Evolutionary conservation across 2,329 filamentous ascomycete genomes (phyloP).

Genomic region (Westerdykella ornata): DNA sequence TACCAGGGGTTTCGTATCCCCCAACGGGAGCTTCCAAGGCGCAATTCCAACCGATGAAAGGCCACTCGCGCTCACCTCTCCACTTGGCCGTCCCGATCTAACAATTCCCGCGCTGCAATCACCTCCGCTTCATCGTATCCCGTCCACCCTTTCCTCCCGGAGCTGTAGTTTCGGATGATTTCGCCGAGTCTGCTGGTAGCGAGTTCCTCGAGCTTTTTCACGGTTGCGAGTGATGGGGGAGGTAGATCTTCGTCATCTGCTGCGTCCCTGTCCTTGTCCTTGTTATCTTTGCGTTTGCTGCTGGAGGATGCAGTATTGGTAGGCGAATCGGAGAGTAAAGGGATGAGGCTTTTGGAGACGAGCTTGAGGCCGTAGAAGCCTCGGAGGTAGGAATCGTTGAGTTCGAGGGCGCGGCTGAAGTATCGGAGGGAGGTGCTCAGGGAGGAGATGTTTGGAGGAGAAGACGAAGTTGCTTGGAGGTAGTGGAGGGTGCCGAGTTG

Average conservation of each 20-base stretch:
- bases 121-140: conserved; percentile 69
- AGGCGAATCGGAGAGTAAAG: conserved; percentile 26
- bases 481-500: conserved; percentile 77
- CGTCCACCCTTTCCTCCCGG: conserved; percentile 59
- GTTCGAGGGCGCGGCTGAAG: conserved; percentile 84
- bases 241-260: conserved; percentile 37
- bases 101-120: conserved; percentile 60
- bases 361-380: conserved; percentile 89
- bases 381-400: conserved; percentile 86
- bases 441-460: conserved; percentile 30
- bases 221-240: conserved; percentile 51
- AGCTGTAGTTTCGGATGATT: conserved; percentile 60
- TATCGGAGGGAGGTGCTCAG: conserved; percentile 71
- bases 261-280: conserved; percentile 9
- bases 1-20: no score
- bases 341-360: conserved; percentile 45
- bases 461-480: conserved; percentile 47
- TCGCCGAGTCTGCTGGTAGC: conserved; percentile 70
- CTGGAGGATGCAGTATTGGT: conserved; percentile 8
- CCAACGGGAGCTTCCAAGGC: no score
- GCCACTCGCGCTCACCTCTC: conserved; percentile 14
- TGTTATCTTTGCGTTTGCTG: conserved; percentile 26
- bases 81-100: conserved; percentile 47
- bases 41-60: no score
- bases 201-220: conserved; percentile 62